Evolutionary conservation across 257 asterid species (phyloP), one percentile per base, ranked within the genome.

Genomic region (Fraxinus excelsior): DNA sequence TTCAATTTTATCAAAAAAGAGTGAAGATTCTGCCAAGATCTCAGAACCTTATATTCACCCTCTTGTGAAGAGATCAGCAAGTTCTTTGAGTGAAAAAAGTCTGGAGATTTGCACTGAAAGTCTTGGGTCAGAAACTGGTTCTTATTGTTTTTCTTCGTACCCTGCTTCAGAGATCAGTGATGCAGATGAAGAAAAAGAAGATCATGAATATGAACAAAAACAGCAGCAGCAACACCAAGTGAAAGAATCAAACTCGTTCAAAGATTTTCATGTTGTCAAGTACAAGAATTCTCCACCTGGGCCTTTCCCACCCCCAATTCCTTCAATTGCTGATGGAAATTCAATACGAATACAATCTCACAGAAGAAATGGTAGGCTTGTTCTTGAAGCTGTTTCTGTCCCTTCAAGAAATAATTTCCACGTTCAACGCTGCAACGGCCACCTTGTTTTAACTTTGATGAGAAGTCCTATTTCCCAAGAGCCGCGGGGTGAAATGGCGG

Each of bases 71-170:
- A 81, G 82, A 80, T 85, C 96, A 2, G 60, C 71, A 1, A 86
- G 87, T 78, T 23, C 75, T 56, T 80, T 94, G 84, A 92, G 87
- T 60, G 87, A 84, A 5, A 90, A 87, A 83, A 90, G 96, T 18
- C 93, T 94, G 26, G 86, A 94, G 85, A 80, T 92, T 31, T 94
- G 98, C 80, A 94, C 98, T 0, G 98, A 94, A 82, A 89, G 92
- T 25, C 97, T 94, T 1, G 97, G 98, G 0, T 91, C 97, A 0
- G 98, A 94, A 69, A 91, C 97, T 0, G 99, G 98, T 4, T 87
- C 99, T 0, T 97, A 88, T 23, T 81, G 88, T 26, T 85, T 87
- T 67, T 75, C 93, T 9, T 71, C 86, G 16, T 72, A 77, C 76
- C 78, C 87, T n/a, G 49, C 78, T 46, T 81, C 88, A 0, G 86